phyloP scores from a whole-genome alignment of 805 yeast genomes.

The Blastobotrys peoriensis region DNA sequence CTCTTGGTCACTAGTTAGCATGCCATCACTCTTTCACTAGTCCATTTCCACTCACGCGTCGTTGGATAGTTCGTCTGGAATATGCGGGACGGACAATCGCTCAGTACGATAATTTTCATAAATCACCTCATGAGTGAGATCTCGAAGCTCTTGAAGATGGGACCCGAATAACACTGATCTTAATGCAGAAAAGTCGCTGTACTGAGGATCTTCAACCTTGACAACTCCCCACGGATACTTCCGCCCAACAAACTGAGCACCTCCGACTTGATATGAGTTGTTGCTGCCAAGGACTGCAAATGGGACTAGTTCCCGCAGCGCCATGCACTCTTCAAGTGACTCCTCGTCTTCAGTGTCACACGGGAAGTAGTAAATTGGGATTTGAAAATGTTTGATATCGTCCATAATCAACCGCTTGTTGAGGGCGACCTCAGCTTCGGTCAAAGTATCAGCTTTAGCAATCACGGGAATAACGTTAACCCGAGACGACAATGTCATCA shows the following conservation, averaged over 20 bases:
- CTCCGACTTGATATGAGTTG: constrained; percentile 31
- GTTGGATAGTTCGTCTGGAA: too few species aligned
- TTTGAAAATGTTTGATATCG: constrained; percentile 63
- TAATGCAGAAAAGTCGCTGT: constrained; percentile 37
- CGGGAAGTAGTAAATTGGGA: constrained; percentile 73
- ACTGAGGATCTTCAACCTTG: constrained; percentile 36
- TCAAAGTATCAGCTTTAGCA: constrained; percentile 79
- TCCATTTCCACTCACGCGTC: too few species aligned
- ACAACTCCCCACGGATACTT: constrained; percentile 66
- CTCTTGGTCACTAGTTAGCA: too few species aligned
- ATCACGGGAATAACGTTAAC: constrained; percentile 86
- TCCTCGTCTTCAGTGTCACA: constrained; percentile 43
- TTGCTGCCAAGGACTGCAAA: constrained; percentile 57
- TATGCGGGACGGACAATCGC: too few species aligned
- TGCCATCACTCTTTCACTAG: too few species aligned
- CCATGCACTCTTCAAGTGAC: constrained; percentile 29
- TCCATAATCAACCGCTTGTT: constrained; percentile 71
- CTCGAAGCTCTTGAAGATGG: constrained; percentile 53
- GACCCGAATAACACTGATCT: constrained; percentile 72
- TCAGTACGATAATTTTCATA: constrained; percentile 52
- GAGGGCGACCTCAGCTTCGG: constrained; percentile 66
- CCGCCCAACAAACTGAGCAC: constrained; percentile 42
- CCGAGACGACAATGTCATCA: constrained; percentile 70
- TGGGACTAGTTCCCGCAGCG: constrained; percentile 47
- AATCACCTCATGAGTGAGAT: constrained; percentile 68